Evolutionary conservation across 495 filamentous ascomycete genomes (phyloP), one percentile per base, ranked within the genome.

Genomic region (Geopyxis carbonaria): DNA sequence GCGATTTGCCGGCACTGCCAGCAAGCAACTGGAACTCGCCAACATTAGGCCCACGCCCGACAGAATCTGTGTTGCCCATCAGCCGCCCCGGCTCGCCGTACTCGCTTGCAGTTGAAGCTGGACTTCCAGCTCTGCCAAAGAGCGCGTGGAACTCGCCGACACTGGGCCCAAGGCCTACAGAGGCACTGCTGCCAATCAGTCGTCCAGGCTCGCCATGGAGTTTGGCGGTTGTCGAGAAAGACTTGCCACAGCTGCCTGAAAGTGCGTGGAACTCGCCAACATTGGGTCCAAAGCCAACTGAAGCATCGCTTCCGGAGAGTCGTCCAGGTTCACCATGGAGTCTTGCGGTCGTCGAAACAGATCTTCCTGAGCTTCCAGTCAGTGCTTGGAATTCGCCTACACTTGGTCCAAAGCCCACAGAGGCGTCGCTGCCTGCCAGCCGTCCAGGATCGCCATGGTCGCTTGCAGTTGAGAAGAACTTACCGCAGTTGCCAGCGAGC

Each of bases 181-280:
- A 41, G 4, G 8, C 16, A 14, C 18, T 14, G 1, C 14, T 41
- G 16, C 42, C 50, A 24, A 16, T 16, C 10, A 48, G 49, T 16
- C 25, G 25, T 6, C 22, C 22, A 13, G 40, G 25, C 20, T 43
- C 50, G 27, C 39, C 45, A n/a, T 53, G 34, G 11, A 15, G 27
- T 16, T 20, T 37, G 1, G 28, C 34, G 5, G 28, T 36, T 23
- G 22, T 41, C 1, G 20, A 19, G 6, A 20, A 1, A 1, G 33
- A 31, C 8, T 13, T 33, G 3, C 27, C 38, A 5, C 6, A 5
- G 38, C 29, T 41, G 3, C 38, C 38, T 2, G 25, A 2, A 2
- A 32, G 28, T 7, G 28, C 38, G 16, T 41, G 38, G 38, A n/a
- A 41, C 18, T 32, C 28, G 16, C 38, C 38, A 2, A 41, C 38